Percentiles rank a stretch among this genome's conserved stretches.
phyloP scores from a whole-genome alignment of 345 rosid genomes.

The Citrus sp. region DNA sequence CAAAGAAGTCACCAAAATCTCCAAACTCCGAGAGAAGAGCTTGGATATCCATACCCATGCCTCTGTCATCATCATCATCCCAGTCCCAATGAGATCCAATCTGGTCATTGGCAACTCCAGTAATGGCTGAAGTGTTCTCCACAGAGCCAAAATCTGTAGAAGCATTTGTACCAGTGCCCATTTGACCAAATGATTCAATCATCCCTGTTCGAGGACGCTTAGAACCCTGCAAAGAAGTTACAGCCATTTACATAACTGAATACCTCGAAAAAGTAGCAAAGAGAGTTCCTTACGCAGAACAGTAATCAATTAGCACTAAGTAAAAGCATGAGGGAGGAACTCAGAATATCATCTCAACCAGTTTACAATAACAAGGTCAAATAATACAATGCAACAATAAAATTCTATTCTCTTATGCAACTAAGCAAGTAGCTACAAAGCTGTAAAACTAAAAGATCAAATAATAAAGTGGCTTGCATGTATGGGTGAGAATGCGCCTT shows the following conservation, averaged over 20 bases:
- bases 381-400: not conserved
- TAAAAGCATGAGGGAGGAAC: not conserved
- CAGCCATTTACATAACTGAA: constrained; percentile 8
- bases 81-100: constrained; percentile 78
- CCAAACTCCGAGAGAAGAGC: constrained; percentile 99
- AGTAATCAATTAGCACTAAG: not conserved
- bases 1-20: constrained; percentile 97
- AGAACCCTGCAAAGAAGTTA: constrained; percentile 57
- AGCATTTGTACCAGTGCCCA: constrained; percentile 39
- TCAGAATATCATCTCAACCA: not conserved
- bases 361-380: not conserved
- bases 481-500: not conserved
- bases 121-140: constrained; percentile 55
- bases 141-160: constrained; percentile 46
- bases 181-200: constrained; percentile 68
- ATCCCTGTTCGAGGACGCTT: constrained; percentile 78
- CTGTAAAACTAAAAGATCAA: not conserved
- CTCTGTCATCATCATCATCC: constrained; percentile 96
- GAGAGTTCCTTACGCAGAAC: not conserved
- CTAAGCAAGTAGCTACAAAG: not conserved
- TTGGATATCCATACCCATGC: constrained; percentile 81
- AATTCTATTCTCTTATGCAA: not conserved
- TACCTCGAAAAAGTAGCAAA: not conserved
- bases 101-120: constrained; percentile 68
- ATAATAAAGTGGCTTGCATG: not conserved